A percentile compares a stretch with the other conserved stretches of the same genome.
Evolutionary conservation across 257 asterid genomes (phyloP).

Genomic region (Nicotiana attenuata): DNA sequence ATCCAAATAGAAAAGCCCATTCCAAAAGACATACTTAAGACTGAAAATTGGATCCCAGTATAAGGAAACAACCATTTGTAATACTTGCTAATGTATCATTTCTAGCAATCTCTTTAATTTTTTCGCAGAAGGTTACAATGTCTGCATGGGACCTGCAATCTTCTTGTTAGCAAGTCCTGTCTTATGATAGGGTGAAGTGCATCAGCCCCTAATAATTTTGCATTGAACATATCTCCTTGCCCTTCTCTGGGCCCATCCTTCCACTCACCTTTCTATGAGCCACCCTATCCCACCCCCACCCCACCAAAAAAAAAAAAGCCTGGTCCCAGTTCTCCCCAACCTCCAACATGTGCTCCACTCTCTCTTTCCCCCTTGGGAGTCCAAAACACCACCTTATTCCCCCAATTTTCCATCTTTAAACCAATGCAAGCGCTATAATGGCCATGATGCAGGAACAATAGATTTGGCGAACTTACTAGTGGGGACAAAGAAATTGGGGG

Average conservation of each 20-base stretch:
- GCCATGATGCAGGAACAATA: background rate
- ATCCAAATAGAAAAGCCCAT: background rate
- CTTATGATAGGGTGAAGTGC: background rate
- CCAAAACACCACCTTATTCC: background rate
- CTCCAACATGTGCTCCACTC: background rate
- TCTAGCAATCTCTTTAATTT: background rate
- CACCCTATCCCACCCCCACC: background rate
- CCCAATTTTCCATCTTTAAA: background rate
- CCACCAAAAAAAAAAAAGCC: background rate
- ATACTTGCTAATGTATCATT: background rate
- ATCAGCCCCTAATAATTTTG: background rate
- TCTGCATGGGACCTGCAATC: background rate
- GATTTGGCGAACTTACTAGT: background rate
- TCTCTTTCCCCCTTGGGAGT: background rate
- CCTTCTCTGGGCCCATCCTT: background rate
- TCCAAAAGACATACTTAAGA: background rate
- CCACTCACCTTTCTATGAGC: background rate
- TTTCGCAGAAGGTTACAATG: background rate
- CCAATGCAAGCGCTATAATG: background rate
- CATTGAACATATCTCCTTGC: background rate
- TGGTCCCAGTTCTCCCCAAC: background rate
- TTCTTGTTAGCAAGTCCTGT: background rate
- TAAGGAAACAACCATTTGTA: background rate
- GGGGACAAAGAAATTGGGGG: background rate
- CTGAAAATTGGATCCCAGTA: background rate